Evolutionary conservation across 2,329 filamentous ascomycete genomes (phyloP), one percentile per base, ranked within the genome.

Genomic region (Dothidotthia symphoricarpi): DNA sequence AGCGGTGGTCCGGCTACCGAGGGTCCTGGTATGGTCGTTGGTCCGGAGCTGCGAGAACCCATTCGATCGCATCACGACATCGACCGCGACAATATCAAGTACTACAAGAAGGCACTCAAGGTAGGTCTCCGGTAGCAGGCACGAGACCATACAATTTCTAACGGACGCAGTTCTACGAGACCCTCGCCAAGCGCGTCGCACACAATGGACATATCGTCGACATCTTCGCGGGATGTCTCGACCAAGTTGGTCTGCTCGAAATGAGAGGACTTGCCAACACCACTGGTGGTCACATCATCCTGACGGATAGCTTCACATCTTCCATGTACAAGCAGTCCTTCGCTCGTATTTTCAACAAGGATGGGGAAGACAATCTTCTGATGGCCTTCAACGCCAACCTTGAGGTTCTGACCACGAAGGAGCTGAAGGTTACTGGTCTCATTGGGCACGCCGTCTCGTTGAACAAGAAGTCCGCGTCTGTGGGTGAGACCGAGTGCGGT

Each of bases 251-350:
- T 67, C 76, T 98, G 37, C 75, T 98, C 31, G 93, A 98, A 70
- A 98, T 98, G 93, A 97, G 97, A 70, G 88, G 90, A 16, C 78
- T 98, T 10, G 85, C 90, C 51, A 98, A 97, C 68, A 95, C 85
- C 22, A 98, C 93, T 13, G 93, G 93, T 50, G 93, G 93, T 25
- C 90, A 98, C 64, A 98, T 98, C 85, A 94, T 98, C 49, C 73
- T 98, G 50, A 97, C 93, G 1, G 93, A 98, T 67, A 96, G 90
- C 66, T 98, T 98, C 67, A 97, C 91, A 3, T 94, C 93, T 0
- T 97, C 91, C 41, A 96, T 98, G 84, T 98, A 97, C 76, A 96
- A 93, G 73, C 93, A 98, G 66, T 97, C 93, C 0, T 98, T 98
- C 61, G 85, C 95, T 34, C 85, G 94, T 42, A 83, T 98, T 13